phyloP scores from a whole-genome alignment of 208 protist species.

The Leishmania amazonensis region DNA sequence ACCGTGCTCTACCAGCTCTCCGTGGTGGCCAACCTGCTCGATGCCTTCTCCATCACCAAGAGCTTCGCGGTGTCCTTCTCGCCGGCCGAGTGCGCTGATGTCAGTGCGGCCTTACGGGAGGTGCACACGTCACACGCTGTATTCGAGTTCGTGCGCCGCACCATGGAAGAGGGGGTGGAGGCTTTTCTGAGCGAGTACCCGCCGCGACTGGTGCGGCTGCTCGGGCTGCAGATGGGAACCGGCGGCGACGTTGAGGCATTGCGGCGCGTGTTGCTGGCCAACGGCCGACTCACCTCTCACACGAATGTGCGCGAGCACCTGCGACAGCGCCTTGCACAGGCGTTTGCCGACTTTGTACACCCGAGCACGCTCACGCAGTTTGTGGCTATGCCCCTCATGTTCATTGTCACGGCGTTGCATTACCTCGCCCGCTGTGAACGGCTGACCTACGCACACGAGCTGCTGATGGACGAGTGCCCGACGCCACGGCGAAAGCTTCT shows the following conservation, averaged over 20 bases:
- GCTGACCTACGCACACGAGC: slow-evolving; percentile 49
- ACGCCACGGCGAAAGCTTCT: slow-evolving; percentile 43
- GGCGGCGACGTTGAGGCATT: slow-evolving; percentile 35
- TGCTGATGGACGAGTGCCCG: slow-evolving; percentile 39
- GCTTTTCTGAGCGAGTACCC: slow-evolving; percentile 48
- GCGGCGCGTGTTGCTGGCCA: slow-evolving; percentile 36
- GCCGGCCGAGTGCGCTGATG: slow-evolving; percentile 19
- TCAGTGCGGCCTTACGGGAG: slow-evolving; percentile 39
- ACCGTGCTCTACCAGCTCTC: slow-evolving; percentile 66
- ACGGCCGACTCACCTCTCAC: slow-evolving; percentile 46
- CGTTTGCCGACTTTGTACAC: slow-evolving; percentile 31
- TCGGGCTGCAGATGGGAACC: slow-evolving; percentile 65
- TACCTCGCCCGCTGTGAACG: slow-evolving; percentile 32
- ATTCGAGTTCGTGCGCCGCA: slow-evolving; percentile 47
- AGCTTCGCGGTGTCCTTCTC: slow-evolving; percentile 50
- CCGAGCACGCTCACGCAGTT: slow-evolving; percentile 25
- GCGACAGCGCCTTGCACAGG: slow-evolving; percentile 28
- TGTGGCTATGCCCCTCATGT: slow-evolving; percentile 66
- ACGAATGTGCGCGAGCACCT: slow-evolving; percentile 50
- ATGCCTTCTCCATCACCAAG: slow-evolving; percentile 49
- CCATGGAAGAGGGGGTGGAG: slow-evolving; percentile 52
- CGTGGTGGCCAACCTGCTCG: slow-evolving; percentile 49
- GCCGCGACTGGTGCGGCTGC: slow-evolving; percentile 20
- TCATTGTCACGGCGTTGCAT: slow-evolving; percentile 58
- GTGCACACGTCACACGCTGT: slow-evolving; percentile 26